Evolutionary conservation across 176 grass and related monocot species (phyloP).

Genomic region (Lolium rigidum): DNA sequence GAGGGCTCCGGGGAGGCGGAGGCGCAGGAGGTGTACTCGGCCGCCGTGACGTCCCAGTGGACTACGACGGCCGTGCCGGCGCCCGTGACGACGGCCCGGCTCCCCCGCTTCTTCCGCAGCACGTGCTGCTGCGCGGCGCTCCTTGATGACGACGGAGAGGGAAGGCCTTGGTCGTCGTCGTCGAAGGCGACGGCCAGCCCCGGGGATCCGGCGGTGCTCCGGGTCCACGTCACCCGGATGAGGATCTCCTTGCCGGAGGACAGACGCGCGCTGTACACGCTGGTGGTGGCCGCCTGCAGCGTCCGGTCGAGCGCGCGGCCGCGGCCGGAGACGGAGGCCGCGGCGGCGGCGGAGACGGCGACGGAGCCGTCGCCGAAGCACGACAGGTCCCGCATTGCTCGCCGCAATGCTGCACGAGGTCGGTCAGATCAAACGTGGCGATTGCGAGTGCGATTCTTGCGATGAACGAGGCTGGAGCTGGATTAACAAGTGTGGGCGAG

Average conservation of each 20-base stretch:
- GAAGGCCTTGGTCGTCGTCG: conserved; percentile 45
- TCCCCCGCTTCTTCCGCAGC: conserved; percentile 63
- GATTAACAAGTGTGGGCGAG: conserved; percentile 13
- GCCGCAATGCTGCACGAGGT: neutral
- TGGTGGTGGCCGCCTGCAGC: conserved; percentile 59
- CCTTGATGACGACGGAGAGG: neutral
- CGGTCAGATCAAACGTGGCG: neutral
- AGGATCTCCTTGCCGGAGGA: conserved; percentile 60
- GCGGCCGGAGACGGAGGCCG: conserved; percentile 45
- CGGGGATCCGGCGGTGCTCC: conserved; percentile 38
- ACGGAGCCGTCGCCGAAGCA: conserved; percentile 81
- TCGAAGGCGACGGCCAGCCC: conserved; percentile 59
- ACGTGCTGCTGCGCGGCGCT: conserved; percentile 28
- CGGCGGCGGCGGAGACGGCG: conserved; percentile 39
- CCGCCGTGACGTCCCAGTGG: conserved; percentile 74
- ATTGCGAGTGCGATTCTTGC: neutral
- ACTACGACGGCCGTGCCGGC: conserved; percentile 53
- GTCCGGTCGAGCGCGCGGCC: conserved; percentile 50
- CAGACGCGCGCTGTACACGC: conserved; percentile 59
- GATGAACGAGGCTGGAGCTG: neutral
- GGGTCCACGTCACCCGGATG: conserved; percentile 62
- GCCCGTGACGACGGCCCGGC: conserved; percentile 51
- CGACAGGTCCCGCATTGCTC: conserved; percentile 66
- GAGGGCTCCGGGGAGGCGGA: conserved; percentile 56
- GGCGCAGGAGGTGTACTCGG: conserved; percentile 43